Base-by-base conservation (phyloP, 164 flowering plant genomes). In the Sextonia rubra region DNA sequence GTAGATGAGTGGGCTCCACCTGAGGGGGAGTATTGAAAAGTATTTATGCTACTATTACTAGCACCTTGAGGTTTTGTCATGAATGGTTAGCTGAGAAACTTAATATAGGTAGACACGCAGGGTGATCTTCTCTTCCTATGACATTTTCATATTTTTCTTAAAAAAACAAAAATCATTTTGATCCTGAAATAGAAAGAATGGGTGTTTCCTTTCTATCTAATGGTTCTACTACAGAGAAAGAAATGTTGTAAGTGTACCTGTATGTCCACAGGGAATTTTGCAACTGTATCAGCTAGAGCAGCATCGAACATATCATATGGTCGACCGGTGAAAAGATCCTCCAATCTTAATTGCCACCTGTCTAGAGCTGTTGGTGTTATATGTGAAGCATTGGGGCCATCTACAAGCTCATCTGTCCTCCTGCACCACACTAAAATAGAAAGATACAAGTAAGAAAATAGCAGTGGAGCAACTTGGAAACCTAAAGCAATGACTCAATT, bases 271-370 rank as follows among this genome's bases (percentile, higher is more conserved):
- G 95, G 94, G 78, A 86, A 93, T 76, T 81, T 91, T 55, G 81
- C 44, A 66, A 93, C 98, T 47, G 97, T 93, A 79, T 91, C 95
- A 12, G 98, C 79, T 44, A 93, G 77, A 64, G 95, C 97, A 73
- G 93, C 97, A 86, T 93, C 98, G 68, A 89, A 85, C 97, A 91
- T 91, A 80, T 93, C 98, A 76, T 84, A 91, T 48, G 98, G 97
- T 30, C 87, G 90, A 18, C 95, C 93, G 47, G 66, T 75, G 74
- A 90, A 93, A 63, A 93, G 85, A 78, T 87, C 94, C 73, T 85
- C 87, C 76, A 91, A 77, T 77, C 98, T 86, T 60, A 86, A 79
- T 71, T 89, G 91, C 98, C 98, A 93, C 70, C 98, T 84, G 62
- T 91, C 98, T 73, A 93, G 77, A 75, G 95, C 97, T 24, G 74